Percentiles rank a stretch among this genome's conserved stretches.
These are phyloP conservation scores for Globisporangium emineosum DNA, from an alignment of 352 stramenopile species.

Conservation along the genomic window DNA sequence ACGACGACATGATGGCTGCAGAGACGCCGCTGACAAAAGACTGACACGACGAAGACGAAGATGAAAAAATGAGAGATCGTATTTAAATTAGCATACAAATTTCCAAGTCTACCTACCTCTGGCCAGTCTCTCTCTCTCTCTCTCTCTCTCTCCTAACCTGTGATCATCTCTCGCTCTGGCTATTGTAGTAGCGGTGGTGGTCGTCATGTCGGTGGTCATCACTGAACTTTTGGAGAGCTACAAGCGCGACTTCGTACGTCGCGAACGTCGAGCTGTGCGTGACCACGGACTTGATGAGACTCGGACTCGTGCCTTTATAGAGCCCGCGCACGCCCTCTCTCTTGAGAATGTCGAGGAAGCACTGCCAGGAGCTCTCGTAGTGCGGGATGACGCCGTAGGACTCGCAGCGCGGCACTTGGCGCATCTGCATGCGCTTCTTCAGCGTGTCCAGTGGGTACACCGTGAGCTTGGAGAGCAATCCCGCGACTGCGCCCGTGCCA, in stretches of 20 bases:
- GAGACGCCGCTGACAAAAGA: background rate
- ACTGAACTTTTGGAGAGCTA: constrained; percentile 31
- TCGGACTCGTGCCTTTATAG: constrained; percentile 79
- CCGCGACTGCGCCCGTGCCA: constrained; percentile 83
- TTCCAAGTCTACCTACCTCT: background rate
- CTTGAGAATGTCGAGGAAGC: constrained; percentile 52
- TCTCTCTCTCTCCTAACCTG: too few relatives aligned
- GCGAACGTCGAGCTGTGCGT: constrained; percentile 74
- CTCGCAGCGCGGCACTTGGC: constrained; percentile 53
- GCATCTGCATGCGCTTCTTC: constrained; percentile 95
- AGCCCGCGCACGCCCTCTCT: constrained; percentile 64
- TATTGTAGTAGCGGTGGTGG: background rate
- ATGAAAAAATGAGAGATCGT: background rate
- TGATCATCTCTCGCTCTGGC: background rate
- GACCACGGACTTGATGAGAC: constrained; percentile 80
- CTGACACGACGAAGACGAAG: background rate
- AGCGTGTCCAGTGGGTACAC: constrained; percentile 95
- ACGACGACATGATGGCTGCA: background rate
- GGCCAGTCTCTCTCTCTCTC: background rate
- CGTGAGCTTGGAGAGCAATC: constrained; percentile 88
- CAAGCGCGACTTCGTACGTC: constrained; percentile 64
- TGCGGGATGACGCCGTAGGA: constrained; percentile 66
- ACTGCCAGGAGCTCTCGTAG: constrained; percentile 64
- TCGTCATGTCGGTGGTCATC: constrained; percentile 1
- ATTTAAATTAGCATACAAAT: constrained; percentile 3